These are phyloP conservation scores for Thozetella sp. DNA, from an alignment of 495 filamentous ascomycete species.

Conservation along the genomic window DNA sequence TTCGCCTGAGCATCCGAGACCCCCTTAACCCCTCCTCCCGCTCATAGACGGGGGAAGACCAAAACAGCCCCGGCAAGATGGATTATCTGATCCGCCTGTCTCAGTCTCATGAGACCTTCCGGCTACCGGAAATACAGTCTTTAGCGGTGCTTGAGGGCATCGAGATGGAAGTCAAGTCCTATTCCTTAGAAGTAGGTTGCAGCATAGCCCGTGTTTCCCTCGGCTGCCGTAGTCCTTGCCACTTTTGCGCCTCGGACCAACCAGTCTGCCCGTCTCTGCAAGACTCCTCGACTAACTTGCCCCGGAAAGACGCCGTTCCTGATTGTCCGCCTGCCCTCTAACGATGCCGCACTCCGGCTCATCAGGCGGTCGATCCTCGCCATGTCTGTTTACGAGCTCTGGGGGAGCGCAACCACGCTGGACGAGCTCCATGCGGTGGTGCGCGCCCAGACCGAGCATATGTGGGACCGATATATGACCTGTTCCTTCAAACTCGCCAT, in stretches of 20 bases:
- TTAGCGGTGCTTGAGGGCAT: slow-evolving; percentile 71
- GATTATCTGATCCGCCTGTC: slow-evolving; percentile 90
- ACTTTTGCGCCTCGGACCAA: no score
- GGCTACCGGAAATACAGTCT: slow-evolving; percentile 81
- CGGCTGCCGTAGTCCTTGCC: neutral
- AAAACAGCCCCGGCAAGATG: slow-evolving; percentile 42
- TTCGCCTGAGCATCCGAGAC: no score
- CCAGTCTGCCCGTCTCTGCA: no score
- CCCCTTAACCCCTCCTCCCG: neutral
- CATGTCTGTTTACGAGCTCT: slow-evolving; percentile 84
- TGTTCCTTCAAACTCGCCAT: slow-evolving; percentile 80
- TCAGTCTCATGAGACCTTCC: slow-evolving; percentile 89
- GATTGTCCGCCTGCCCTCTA: slow-evolving; percentile 68
- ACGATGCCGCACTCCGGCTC: slow-evolving; percentile 63
- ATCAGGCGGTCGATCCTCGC: slow-evolving; percentile 77
- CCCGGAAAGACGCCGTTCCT: slow-evolving; percentile 79
- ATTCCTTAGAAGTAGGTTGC: slow-evolving; percentile 66
- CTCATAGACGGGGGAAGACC: neutral
- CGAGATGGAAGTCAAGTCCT: slow-evolving; percentile 70
- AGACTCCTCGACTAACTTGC: slow-evolving; percentile 8
- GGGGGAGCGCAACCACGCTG: slow-evolving; percentile 74
- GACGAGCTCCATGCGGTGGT: slow-evolving; percentile 69
- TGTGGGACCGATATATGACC: slow-evolving; percentile 64
- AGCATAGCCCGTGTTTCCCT: neutral
- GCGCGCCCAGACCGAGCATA: slow-evolving; percentile 50